These are phyloP conservation scores for Geotrichum siamense DNA, from an alignment of 1,139 yeast species.

Conservation along the genomic window DNA sequence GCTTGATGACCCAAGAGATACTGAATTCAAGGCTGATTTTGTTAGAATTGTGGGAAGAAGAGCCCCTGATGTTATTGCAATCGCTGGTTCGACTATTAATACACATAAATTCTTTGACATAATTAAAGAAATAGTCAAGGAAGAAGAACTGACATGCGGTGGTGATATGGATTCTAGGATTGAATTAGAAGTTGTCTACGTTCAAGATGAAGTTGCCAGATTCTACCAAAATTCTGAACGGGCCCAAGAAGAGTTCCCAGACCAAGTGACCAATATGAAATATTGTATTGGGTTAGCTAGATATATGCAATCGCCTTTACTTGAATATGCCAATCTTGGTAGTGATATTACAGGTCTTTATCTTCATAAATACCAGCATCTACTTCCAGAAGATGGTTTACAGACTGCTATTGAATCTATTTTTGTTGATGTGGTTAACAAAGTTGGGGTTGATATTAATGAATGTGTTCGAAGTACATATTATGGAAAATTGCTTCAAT, in stretches of 20 bases:
- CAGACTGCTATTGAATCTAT: slow-evolving; percentile 67
- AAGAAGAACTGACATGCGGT: slow-evolving; percentile 49
- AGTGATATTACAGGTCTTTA: slow-evolving; percentile 64
- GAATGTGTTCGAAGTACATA: slow-evolving; percentile 76
- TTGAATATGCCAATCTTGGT: slow-evolving; percentile 79
- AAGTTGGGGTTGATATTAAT: slow-evolving; percentile 90
- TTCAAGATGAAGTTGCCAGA: slow-evolving; percentile 89
- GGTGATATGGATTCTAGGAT: slow-evolving; percentile 44
- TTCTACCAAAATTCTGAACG: slow-evolving; percentile 75
- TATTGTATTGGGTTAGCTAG: slow-evolving; percentile 88
- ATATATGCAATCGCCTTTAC: slow-evolving; percentile 80
- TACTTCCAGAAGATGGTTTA: slow-evolving; percentile 59
- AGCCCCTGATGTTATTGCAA: slow-evolving; percentile 81
- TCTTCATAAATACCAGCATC: slow-evolving; percentile 68
- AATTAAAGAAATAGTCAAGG: slow-evolving; percentile 48
- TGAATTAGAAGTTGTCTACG: slow-evolving; percentile 61
- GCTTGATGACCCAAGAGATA: slow-evolving; percentile 60
- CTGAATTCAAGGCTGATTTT: slow-evolving; percentile 54
- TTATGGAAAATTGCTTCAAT: slow-evolving; percentile 63
- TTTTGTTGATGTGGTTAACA: slow-evolving; percentile 81
- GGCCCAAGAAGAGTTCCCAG: slow-evolving; percentile 77
- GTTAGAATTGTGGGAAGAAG: slow-evolving; percentile 46
- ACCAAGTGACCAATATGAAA: slow-evolving; percentile 71
- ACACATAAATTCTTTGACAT: slow-evolving; percentile 56
- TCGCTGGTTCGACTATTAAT: slow-evolving; percentile 79